Evolutionary conservation across 2,329 filamentous ascomycete genomes (phyloP), one percentile per base, ranked within the genome.

Genomic region (Talaromyces sp.): DNA sequence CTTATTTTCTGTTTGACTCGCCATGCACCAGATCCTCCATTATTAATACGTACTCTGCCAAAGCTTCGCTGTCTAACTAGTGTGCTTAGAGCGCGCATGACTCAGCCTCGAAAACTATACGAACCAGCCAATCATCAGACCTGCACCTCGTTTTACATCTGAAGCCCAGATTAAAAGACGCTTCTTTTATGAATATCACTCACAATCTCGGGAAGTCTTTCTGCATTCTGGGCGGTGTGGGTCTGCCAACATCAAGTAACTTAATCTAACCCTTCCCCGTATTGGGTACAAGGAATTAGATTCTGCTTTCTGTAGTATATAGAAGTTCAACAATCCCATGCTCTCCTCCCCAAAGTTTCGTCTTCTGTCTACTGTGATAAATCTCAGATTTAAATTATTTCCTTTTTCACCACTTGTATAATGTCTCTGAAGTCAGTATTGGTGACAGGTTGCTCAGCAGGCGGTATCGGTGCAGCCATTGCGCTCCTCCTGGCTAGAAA

Each of bases 361-460:
- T 56, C 35, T 3, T 19, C 19, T 14, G 41, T 22, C 41, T n/a
- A 13, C 35, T 24, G 7, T 5, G 5, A 31, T 31, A 45, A 31
- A 31, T 27, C 8, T 43, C 22, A 1, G 9, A 14, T 43, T 31
- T n/a, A 27, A 8, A 33, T 13, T 6, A 35, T 50, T n/a, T 16
- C 33, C 10, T 43, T 9, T 9, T 24, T 37, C 8, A n/a, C 22
- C 14, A 19, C 24, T 37, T 31, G 27, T 31, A 31, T 31, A 41
- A 59, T 64, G 62, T 19, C 62, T 31, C 33, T 41, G 19, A 64
- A 60, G 24, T 39, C 50, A 16, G 31, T 65, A 7, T 24, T 65
- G 27, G 43, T 65, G 16, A 61, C 63, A n/a, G 63, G 63, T n/a
- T 65, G 63, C 27, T 65, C 63, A 16, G 58, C 49, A 33, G 63